These are phyloP conservation scores for Aspergillus sclerotialis DNA, from an alignment of 2,329 filamentous ascomycete genomes.

Conservation along the genomic window DNA sequence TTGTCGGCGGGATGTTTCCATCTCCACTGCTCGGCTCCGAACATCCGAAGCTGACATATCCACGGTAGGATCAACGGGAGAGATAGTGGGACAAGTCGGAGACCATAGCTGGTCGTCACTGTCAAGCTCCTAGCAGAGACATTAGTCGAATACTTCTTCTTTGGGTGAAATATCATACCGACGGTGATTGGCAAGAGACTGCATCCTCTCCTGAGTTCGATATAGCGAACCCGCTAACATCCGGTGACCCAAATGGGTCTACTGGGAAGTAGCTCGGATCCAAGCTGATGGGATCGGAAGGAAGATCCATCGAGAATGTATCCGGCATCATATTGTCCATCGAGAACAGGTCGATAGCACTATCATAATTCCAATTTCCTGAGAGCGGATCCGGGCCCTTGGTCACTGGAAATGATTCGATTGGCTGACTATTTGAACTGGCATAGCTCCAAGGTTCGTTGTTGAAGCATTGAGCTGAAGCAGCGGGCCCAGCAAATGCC, in stretches of 20 bases:
- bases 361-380: conserved; percentile 31
- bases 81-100: conserved; percentile 14
- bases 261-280: conserved; percentile 25
- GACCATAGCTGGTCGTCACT: conserved; percentile 29
- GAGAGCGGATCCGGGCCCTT: conserved; percentile 25
- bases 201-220: conserved; percentile 22
- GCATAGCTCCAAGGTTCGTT: no score
- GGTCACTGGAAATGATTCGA: not conserved
- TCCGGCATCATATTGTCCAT: conserved; percentile 25
- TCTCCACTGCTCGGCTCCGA: conserved; percentile 7
- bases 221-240: conserved; percentile 25
- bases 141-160: not conserved
- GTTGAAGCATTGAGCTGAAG: no score
- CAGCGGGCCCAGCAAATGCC: no score
- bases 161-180: conserved; percentile 9
- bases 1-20: not conserved
- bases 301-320: conserved; percentile 22
- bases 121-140: conserved; percentile 20
- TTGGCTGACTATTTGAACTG: not conserved
- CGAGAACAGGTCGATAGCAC: conserved; percentile 27
- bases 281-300: conserved; percentile 19
- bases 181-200: conserved; percentile 18
- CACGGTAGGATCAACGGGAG: conserved; percentile 6
- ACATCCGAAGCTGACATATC: conserved; percentile 5
- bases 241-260: conserved; percentile 22